These are phyloP conservation scores for Trichosporon sp. DNA, from an alignment of 1,284 basidiomycete genomes.

Conservation along the genomic window DNA sequence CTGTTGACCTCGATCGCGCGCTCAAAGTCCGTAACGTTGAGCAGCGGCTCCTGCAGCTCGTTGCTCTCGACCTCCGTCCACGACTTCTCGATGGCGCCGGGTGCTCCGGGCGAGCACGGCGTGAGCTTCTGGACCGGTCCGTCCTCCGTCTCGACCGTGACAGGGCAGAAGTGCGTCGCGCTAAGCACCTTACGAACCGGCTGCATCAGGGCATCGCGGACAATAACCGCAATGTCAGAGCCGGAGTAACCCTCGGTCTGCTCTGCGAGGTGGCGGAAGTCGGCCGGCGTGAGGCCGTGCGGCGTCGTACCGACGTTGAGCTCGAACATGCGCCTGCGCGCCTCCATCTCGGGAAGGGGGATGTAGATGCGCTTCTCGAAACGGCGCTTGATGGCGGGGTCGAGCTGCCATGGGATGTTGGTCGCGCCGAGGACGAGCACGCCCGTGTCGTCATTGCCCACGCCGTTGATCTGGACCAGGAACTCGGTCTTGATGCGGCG, in stretches of 20 bases:
- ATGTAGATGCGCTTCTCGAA: slow-evolving; percentile 99
- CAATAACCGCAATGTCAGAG: slow-evolving; percentile 90
- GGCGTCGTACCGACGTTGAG: slow-evolving; percentile 92
- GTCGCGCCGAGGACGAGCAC: slow-evolving; percentile 98
- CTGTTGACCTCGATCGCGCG: slow-evolving; percentile 73
- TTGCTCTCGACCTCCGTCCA: slow-evolving; percentile 93
- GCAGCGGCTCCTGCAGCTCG: slow-evolving; percentile 78
- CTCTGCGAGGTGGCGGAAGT: slow-evolving; percentile 76
- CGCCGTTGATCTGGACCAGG: slow-evolving; percentile 89
- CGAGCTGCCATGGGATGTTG: slow-evolving; percentile 96
- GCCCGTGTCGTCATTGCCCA: slow-evolving; percentile 94
- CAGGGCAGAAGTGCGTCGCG: slow-evolving; percentile 86
- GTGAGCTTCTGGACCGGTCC: slow-evolving; percentile 62
- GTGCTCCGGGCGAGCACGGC: slow-evolving; percentile 91
- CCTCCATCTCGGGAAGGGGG: slow-evolving; percentile 87
- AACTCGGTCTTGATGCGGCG: slow-evolving; percentile 98
- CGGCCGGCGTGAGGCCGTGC: slow-evolving; percentile 69
- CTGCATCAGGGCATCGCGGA: slow-evolving; percentile 97
- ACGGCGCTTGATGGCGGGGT: slow-evolving; percentile 94
- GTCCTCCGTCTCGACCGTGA: slow-evolving; percentile 44
- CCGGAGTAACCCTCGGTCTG: slow-evolving; percentile 92
- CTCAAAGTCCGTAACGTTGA: slow-evolving; percentile 76
- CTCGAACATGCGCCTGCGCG: slow-evolving; percentile 93
- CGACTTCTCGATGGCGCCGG: slow-evolving; percentile 75
- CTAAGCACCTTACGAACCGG: slow-evolving; percentile 93